Base-by-base conservation (phyloP, 495 filamentous ascomycete species). In the Aspergillus sparsus region DNA sequence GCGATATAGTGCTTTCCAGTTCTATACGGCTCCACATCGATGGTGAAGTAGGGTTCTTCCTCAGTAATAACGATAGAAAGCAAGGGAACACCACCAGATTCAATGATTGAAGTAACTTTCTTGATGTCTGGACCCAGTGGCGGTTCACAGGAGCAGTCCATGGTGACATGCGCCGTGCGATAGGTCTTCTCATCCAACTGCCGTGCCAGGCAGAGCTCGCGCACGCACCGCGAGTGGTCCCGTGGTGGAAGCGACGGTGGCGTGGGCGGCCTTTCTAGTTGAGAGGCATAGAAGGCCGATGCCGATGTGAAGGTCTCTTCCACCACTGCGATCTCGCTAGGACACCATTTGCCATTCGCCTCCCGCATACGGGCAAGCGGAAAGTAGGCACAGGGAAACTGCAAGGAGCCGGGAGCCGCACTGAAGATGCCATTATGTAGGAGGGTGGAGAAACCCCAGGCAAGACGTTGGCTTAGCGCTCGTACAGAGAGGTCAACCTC, bases 101-200 rank as follows among this genome's bases (percentile, higher is more conserved):
- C 21, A 16, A 55, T 32, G 12, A 55, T 46, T 2, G 53, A 46
- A 21, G n/a, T 16, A 5, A 55, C 27, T 33, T 55, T 42, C 3
- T 55, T 32, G 6, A 55, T 46, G 2, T 35, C 6, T 35, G 53
- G 53, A 0, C 53, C 53, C 35, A 42, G 16, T 46, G 27, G 10
- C 53, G 47, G 27, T 46, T 37, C 21, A 27, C 21, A 27, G 3
- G 21, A 27, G 34, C 53, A 55, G 3, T 35, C 53, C 10, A 13
- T 7, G 7, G 41, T 46, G 2, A 42, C 47, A 35, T 55, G 53
- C 15, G 53, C 53, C 16, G 53, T 55, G 7, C 39, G 53, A n/a
- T 55, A 55, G 27, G 53, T 55, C 53, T 34, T 42, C 41, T 55
- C 53, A 13, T 55, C 47, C 2, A 55, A 42, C 31, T 55, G 53